Conservation (phyloP, 1,284 basidiomycete species). For the Kalmanozyma brasiliensis region DNA sequence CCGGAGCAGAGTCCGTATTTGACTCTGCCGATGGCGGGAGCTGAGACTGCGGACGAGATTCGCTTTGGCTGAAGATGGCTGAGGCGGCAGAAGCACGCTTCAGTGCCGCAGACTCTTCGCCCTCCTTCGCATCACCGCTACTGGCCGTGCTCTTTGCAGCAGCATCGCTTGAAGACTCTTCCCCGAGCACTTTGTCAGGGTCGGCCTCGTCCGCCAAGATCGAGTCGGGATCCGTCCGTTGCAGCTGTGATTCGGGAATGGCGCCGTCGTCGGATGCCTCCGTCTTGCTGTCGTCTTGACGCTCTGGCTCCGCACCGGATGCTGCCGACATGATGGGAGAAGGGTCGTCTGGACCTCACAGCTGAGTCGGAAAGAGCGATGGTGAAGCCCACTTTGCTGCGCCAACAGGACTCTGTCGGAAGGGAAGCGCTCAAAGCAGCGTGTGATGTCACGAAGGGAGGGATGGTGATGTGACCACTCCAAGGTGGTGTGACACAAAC, state of each 20-base stretch:
- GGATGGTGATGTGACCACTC: background rate
- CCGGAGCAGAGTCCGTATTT: background rate
- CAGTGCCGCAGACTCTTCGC: constrained; percentile 16
- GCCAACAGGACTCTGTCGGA: too few relatives aligned
- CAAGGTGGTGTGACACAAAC: background rate
- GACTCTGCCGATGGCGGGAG: constrained; percentile 6
- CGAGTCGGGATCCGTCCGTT: constrained; percentile 52
- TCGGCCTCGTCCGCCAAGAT: constrained; percentile 61
- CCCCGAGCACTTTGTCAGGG: constrained; percentile 51
- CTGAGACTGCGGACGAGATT: constrained; percentile 9
- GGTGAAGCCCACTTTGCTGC: too few relatives aligned
- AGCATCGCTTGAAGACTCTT: constrained; percentile 48
- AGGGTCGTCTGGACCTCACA: background rate
- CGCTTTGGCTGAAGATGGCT: constrained; percentile 41
- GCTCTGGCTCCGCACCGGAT: constrained; percentile 17
- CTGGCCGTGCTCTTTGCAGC: constrained; percentile 5
- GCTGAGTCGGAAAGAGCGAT: constrained; percentile 4
- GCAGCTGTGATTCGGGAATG: constrained; percentile 35
- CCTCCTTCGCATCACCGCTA: background rate
- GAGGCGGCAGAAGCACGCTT: constrained; percentile 42
- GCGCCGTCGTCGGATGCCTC: constrained; percentile 5
- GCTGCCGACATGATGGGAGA: constrained; percentile 21
- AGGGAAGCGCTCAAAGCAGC: too few relatives aligned
- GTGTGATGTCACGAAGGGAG: background rate
- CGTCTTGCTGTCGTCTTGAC: constrained; percentile 5